Conservation (phyloP, 2,329 filamentous ascomycete genomes). For the Colletotrichum echinochloae region DNA sequence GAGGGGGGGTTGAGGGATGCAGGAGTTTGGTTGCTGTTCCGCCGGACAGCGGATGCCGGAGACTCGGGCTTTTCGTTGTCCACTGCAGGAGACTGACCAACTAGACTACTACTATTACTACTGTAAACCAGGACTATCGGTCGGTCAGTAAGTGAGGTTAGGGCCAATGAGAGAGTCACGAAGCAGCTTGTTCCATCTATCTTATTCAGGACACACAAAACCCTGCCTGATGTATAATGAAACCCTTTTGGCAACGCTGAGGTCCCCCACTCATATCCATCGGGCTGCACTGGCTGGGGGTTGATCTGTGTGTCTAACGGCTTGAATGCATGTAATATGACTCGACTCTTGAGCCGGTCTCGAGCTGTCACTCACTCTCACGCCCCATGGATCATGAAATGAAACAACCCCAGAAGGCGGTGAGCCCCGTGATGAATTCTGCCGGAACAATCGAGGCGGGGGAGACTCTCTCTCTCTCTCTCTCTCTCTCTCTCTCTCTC, state of each 20-base stretch:
- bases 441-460: conserved; percentile 5
- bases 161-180: background rate
- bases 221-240: background rate
- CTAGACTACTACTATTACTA: too few relatives aligned
- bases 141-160: background rate
- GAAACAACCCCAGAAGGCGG: conserved; percentile 24
- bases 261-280: background rate
- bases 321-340: background rate
- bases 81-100: too few relatives aligned
- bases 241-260: background rate
- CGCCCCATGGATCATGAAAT: background rate
- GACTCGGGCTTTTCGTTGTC: background rate
- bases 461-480: conserved; percentile 1
- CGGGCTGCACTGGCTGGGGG: background rate
- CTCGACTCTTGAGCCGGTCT: background rate
- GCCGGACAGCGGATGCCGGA: background rate
- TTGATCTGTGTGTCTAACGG: background rate
- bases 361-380: too few relatives aligned
- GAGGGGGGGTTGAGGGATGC: background rate
- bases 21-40: background rate
- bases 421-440: conserved; percentile 8
- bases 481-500: too few relatives aligned
- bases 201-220: background rate
- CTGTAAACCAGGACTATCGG: background rate
- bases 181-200: background rate